Evolutionary conservation across 1,139 yeast species (phyloP).

Genomic region (Magnusiomyces sp.): DNA sequence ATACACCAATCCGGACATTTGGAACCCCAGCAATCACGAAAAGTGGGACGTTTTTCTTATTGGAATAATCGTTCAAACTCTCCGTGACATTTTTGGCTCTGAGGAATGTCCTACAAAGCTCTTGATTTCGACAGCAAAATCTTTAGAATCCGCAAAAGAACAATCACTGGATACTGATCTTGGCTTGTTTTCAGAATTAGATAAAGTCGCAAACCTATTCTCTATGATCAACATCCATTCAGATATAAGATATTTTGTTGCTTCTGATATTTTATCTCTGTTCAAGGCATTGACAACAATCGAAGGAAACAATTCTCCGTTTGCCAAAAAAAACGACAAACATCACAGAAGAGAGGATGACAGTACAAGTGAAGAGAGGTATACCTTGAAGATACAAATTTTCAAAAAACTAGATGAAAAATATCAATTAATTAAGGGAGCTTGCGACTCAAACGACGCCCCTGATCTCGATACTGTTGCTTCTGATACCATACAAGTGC

Average conservation of each 20-base stretch:
- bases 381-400: constrained; percentile 13
- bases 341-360: too few relatives aligned
- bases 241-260: constrained; percentile 16
- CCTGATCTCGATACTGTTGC: too few relatives aligned
- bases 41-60: constrained; percentile 16
- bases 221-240: constrained; percentile 11
- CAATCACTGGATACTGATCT: constrained; percentile 7
- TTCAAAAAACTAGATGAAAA: constrained; percentile 19
- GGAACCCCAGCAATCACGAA: constrained; percentile 3
- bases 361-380: too few relatives aligned
- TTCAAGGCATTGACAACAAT: constrained; percentile 20
- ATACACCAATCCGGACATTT: constrained; percentile 7
- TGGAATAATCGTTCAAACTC: constrained; percentile 20
- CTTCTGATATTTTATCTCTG: constrained; percentile 19
- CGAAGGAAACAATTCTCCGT: too few relatives aligned
- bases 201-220: constrained; percentile 17
- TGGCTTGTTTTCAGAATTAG: constrained; percentile 14
- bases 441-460: background rate
- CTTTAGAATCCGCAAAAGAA: background rate
- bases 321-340: too few relatives aligned
- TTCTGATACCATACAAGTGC: constrained; percentile 4
- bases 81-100: constrained; percentile 18
- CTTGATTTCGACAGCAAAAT: too few relatives aligned
- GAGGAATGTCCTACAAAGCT: background rate
- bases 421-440: constrained; percentile 13